Conservation (phyloP, 2,329 filamentous ascomycete genomes). For the Chaetothyriales sp. region DNA sequence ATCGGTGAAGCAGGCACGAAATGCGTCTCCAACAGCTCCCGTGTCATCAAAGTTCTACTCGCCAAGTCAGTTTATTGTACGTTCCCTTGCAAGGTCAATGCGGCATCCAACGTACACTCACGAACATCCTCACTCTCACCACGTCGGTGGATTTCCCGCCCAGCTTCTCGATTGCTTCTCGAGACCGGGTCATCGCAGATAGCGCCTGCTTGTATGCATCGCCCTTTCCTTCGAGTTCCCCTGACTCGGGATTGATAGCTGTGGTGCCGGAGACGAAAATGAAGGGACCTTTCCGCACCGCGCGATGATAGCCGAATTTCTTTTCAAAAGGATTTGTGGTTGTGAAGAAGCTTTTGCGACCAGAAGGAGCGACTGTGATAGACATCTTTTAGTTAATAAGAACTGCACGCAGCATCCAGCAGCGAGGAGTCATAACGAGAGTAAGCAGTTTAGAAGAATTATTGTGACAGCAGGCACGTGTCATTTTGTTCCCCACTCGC, state of each 20-base stretch:
- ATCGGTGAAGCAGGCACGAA: constrained; percentile 20
- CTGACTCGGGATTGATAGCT: constrained; percentile 22
- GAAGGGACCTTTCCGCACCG: constrained; percentile 23
- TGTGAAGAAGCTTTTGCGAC: constrained; percentile 16
- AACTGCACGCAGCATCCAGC: too few relatives aligned
- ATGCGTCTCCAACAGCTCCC: constrained; percentile 20
- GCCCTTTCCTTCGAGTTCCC: constrained; percentile 21
- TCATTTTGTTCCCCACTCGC: too few relatives aligned
- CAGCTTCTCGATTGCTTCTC: constrained; percentile 23
- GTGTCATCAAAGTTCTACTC: constrained; percentile 20
- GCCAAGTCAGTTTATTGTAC: too few relatives aligned
- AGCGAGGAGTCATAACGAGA: too few relatives aligned
- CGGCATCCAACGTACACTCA: constrained; percentile 5
- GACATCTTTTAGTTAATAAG: neutral
- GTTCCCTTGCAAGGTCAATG: too few relatives aligned
- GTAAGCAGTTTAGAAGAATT: too few relatives aligned
- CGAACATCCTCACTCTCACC: constrained; percentile 26
- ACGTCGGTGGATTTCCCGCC: constrained; percentile 24
- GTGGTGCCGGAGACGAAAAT: constrained; percentile 30
- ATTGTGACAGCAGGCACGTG: too few relatives aligned
- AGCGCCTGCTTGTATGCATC: constrained; percentile 23
- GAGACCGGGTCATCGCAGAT: constrained; percentile 19
- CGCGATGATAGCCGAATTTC: constrained; percentile 27
- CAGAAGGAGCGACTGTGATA: neutral
- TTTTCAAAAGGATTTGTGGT: constrained; percentile 27